Evolutionary conservation across 768 basidiomycete species (phyloP), one percentile per base, ranked within the genome.

Genomic region (Leccinum barrowsii): DNA sequence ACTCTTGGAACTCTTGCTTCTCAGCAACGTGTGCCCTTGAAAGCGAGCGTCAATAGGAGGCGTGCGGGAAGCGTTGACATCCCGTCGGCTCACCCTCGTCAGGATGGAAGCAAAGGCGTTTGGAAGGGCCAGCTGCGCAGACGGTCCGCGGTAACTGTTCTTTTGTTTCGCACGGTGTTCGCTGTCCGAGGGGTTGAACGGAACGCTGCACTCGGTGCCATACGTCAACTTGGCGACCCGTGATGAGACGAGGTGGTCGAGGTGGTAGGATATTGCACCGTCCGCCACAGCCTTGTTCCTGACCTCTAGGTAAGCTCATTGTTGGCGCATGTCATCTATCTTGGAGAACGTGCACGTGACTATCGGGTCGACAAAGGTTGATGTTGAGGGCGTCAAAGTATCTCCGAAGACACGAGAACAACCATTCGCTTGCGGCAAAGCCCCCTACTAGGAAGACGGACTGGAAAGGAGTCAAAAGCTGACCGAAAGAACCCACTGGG

Each of bases 281-380:
- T 83, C 80, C 1, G 83, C 80, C 7, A 84, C 82, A 1, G 81
- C 83, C 67, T 76, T 82, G 61, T 74, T 75, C 26, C 78, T 79
- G 53, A 54, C 21, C 40, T 6, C 8, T 17, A 50, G n/a, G 30
- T 74, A 32, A 71, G 65, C 10, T 2, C n/a, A 15, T 46, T 28
- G 5, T 30, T 32, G 1, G 30, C n/a, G 26, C 37, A 28, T 34
- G 5, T n/a, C 21, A n/a, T 40, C 40, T 7, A 40, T 4, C 24
- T 24, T 24, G 24, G 13, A 46, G 28, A n/a, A 74, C 82, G 48
- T 64, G 83, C 84, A 83, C 75, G 59, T 82, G 80, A 35, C 75
- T 78, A 56, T 84, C 82, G 0, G 83, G 84, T 7, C 81, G 74
- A 52, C 77, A 74, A n/a, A 85, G 67, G 34, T 67, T 73, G 37